Evolutionary conservation across 768 basidiomycete species (phyloP).

Genomic region (Pholiota molesta): DNA sequence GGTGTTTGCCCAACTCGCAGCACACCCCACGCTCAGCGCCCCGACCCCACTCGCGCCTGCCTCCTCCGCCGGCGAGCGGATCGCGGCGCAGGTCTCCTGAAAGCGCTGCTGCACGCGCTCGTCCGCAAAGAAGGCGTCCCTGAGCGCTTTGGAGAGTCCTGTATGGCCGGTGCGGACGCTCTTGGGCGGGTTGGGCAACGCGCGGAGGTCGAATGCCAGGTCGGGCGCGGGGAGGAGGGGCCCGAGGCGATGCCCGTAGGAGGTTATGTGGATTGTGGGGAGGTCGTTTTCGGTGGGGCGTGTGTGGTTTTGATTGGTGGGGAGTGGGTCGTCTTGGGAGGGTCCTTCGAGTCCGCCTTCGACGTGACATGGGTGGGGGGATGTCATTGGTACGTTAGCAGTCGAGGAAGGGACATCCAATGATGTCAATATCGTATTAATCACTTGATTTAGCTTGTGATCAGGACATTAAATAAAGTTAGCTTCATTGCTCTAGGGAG

Average conservation of each 20-base stretch:
- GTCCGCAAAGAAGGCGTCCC: conserved; percentile 25
- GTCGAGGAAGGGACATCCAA: no score
- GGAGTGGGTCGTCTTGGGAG: not conserved
- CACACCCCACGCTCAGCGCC: conserved; percentile 22
- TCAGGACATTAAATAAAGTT: no score
- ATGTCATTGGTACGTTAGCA: no score
- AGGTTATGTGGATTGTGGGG: conserved; percentile 23
- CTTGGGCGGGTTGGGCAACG: conserved; percentile 31
- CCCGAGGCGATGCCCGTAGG: conserved; percentile 27
- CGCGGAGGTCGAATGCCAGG: conserved; percentile 28
- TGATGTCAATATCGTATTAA: no score
- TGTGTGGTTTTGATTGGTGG: conserved; percentile 14
- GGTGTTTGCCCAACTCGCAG: conserved; percentile 30
- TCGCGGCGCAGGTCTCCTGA: conserved; percentile 12
- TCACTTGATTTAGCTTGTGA: no score
- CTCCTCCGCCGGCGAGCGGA: conserved; percentile 13
- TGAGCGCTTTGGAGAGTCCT: conserved; percentile 24
- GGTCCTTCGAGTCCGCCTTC: not conserved
- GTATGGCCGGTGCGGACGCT: conserved; percentile 24
- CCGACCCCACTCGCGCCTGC: conserved; percentile 15
- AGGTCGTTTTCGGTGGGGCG: conserved; percentile 17
- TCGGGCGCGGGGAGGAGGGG: conserved; percentile 24
- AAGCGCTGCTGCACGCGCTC: conserved; percentile 22
- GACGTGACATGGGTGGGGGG: no score
- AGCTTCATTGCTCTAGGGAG: no score